These are phyloP conservation scores for Epicoccum nigrum DNA, from an alignment of 2,329 filamentous ascomycete genomes.

Conservation along the genomic window DNA sequence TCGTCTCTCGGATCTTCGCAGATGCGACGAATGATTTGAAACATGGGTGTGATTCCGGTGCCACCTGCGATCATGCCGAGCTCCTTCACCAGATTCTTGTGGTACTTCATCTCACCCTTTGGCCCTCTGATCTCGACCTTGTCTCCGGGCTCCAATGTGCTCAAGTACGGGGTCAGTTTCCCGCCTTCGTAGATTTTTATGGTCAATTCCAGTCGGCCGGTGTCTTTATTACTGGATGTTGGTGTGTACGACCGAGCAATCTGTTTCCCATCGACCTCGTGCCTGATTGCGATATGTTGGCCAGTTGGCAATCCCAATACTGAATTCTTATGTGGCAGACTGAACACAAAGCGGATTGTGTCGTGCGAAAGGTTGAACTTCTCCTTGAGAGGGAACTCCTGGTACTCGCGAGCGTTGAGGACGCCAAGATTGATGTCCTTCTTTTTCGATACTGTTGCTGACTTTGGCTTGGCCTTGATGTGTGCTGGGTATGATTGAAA, in stretches of 20 bases:
- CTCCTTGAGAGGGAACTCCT: constrained; percentile 52
- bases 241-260: constrained; percentile 34
- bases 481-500: constrained; percentile 22
- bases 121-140: constrained; percentile 61
- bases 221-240: constrained; percentile 64
- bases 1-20: constrained; percentile 64
- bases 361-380: constrained; percentile 25
- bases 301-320: constrained; percentile 46
- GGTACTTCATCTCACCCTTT: constrained; percentile 54
- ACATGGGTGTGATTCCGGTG: constrained; percentile 63
- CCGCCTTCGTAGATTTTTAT: constrained; percentile 61
- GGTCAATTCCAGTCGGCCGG: constrained; percentile 58
- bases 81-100: no score
- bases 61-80: constrained; percentile 64
- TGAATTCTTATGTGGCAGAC: constrained; percentile 27
- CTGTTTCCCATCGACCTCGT: constrained; percentile 70
- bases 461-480: constrained; percentile 18
- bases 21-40: constrained; percentile 67
- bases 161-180: constrained; percentile 57
- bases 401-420: constrained; percentile 57
- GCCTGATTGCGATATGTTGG: constrained; percentile 44
- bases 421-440: constrained; percentile 49
- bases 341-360: constrained; percentile 36
- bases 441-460: constrained; percentile 11
- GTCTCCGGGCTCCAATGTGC: constrained; percentile 54